A percentile compares a stretch with the other conserved stretches of the same genome.
Conservation (phyloP, 495 filamentous ascomycete species). For the Baudoinia panamericana region DNA sequence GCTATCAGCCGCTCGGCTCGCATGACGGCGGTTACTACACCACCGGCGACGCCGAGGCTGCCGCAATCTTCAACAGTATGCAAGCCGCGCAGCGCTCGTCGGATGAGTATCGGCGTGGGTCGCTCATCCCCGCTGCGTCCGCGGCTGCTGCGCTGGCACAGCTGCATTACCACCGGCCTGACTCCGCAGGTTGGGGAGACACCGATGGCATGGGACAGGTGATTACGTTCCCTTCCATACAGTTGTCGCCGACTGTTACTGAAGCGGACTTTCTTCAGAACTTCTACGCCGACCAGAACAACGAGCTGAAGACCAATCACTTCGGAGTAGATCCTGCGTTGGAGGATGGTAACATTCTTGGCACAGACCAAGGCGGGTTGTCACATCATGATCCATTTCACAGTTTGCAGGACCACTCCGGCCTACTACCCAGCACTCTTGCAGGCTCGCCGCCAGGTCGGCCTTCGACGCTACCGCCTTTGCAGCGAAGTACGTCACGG, state of each 20-base stretch:
- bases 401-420: slow-evolving; percentile 48
- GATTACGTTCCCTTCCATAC: slow-evolving; percentile 17
- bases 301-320: slow-evolving; percentile 20
- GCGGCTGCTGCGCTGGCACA: slow-evolving; percentile 79
- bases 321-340: slow-evolving; percentile 16
- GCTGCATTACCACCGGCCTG: slow-evolving; percentile 68
- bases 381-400: too few species aligned
- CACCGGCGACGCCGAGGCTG: slow-evolving; percentile 52
- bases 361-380: too few species aligned
- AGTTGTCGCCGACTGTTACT: slow-evolving; percentile 20
- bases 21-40: slow-evolving; percentile 28
- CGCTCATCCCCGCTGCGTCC: slow-evolving; percentile 54
- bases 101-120: slow-evolving; percentile 55
- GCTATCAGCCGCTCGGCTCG: slow-evolving; percentile 23
- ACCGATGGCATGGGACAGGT: slow-evolving; percentile 13
- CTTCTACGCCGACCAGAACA: slow-evolving; percentile 17
- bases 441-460: slow-evolving; percentile 71
- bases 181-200: slow-evolving; percentile 43
- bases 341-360: too few species aligned
- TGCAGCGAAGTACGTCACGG: slow-evolving; percentile 44
- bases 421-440: slow-evolving; percentile 70
- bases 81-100: slow-evolving; percentile 42
- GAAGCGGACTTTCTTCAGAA: slow-evolving; percentile 23
- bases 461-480: slow-evolving; percentile 71
- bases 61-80: slow-evolving; percentile 38